Evolutionary conservation across 495 filamentous ascomycete species (phyloP).

Genomic region (Chaetomium tenue): DNA sequence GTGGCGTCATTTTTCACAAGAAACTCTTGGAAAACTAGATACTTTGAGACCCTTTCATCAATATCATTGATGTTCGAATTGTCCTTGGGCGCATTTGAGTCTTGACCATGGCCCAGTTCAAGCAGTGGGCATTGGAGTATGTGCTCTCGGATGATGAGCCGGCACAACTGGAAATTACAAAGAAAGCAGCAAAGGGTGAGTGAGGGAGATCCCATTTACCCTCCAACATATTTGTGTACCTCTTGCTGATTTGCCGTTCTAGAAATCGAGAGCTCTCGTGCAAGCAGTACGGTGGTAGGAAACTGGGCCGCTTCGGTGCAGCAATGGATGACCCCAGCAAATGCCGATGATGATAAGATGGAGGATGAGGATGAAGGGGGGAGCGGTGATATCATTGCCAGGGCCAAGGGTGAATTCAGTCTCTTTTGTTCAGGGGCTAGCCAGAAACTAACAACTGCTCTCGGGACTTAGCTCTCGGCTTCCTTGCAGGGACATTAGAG

Average conservation of each 20-base stretch:
- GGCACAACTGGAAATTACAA: constrained; percentile 34
- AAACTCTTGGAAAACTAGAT: too few species aligned
- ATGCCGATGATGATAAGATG: constrained; percentile 28
- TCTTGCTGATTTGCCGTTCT: background rate
- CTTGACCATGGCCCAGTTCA: constrained; percentile 44
- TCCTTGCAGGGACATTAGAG: constrained; percentile 47
- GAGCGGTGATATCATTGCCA: constrained; percentile 44
- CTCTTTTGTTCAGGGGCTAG: background rate
- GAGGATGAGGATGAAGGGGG: constrained; percentile 37
- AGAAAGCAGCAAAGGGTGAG: constrained; percentile 44
- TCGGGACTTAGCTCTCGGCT: constrained; percentile 38
- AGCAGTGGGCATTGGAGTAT: constrained; percentile 49
- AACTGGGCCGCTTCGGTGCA: constrained; percentile 51
- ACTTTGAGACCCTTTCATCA: background rate
- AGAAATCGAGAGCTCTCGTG: constrained; percentile 46
- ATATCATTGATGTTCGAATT: background rate
- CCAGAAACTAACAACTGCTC: constrained; percentile 2
- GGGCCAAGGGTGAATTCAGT: constrained; percentile 36
- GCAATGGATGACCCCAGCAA: constrained; percentile 45
- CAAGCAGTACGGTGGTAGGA: constrained; percentile 44
- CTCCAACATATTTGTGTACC: background rate
- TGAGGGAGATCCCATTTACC: background rate
- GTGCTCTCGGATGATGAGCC: constrained; percentile 48
- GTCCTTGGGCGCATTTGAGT: background rate
- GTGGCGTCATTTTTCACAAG: too few species aligned